A percentile compares a stretch with the other conserved stretches of the same genome.
These are phyloP conservation scores for Dorcoceras hygrometricum DNA, from an alignment of 257 asterid species.

Conservation along the genomic window DNA sequence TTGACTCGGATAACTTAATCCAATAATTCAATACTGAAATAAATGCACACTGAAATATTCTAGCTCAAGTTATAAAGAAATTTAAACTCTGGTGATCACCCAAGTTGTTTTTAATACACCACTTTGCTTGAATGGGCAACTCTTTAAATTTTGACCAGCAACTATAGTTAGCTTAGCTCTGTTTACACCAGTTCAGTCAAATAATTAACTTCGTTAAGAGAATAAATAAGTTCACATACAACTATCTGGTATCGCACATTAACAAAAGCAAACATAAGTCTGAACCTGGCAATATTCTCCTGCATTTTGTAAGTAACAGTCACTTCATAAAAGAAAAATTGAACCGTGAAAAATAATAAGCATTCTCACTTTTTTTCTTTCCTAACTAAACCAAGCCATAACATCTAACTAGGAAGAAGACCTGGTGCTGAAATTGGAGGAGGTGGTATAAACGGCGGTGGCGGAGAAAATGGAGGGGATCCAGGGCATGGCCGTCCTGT, in stretches of 20 bases:
- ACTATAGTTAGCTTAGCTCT: neutral
- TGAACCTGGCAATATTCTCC: neutral
- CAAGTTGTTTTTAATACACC: neutral
- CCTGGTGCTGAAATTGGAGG: constrained; percentile 86
- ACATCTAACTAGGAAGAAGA: constrained; percentile 27
- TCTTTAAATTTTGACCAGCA: neutral
- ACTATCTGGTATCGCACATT: neutral
- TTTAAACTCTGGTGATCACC: neutral
- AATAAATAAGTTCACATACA: neutral
- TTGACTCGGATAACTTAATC: neutral
- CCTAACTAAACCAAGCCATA: constrained; percentile 7
- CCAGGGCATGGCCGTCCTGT: constrained; percentile 99
- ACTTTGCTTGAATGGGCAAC: neutral
- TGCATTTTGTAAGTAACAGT: too few relatives aligned
- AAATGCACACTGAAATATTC: neutral
- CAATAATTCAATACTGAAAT: neutral
- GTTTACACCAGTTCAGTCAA: neutral
- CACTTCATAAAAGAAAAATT: neutral
- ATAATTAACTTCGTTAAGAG: neutral
- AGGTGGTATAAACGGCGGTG: constrained; percentile 94
- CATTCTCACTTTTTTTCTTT: neutral
- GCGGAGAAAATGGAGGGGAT: constrained; percentile 99
- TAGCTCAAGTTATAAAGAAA: neutral
- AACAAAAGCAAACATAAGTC: neutral
- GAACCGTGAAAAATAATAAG: neutral